These are phyloP conservation scores for Cytospora piceicola DNA, from an alignment of 2,329 filamentous ascomycete genomes.

Conservation along the genomic window DNA sequence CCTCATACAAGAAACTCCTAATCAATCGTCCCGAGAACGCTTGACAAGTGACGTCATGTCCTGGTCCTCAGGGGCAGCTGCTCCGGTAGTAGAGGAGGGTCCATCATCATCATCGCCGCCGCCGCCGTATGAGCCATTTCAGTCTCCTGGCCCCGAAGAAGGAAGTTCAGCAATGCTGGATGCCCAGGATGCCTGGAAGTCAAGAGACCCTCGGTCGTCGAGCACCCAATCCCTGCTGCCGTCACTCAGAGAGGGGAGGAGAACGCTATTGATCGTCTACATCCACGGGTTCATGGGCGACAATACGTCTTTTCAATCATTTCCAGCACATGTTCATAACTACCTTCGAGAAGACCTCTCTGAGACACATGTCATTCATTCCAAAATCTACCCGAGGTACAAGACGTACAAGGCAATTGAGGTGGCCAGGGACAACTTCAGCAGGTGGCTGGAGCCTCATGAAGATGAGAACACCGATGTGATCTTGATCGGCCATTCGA, in stretches of 20 bases:
- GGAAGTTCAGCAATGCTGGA: conserved; percentile 3
- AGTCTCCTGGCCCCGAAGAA: conserved; percentile 14
- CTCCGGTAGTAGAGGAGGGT: conserved; percentile 1
- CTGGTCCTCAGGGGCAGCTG: conserved; percentile 10
- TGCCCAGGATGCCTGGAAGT: conserved; percentile 30
- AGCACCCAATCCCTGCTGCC: conserved; percentile 51
- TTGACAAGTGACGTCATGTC: conserved; percentile 28
- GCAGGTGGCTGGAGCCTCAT: conserved; percentile 78
- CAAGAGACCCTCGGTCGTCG: conserved; percentile 51
- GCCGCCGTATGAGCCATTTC: conserved; percentile 25
- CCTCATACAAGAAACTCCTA: neutral
- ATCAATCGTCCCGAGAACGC: neutral
- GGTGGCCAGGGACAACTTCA: conserved; percentile 81
- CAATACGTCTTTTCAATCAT: conserved; percentile 77
- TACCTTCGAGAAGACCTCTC: conserved; percentile 68
- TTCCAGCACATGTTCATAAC: conserved; percentile 85
- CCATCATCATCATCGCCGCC: conserved; percentile 21
- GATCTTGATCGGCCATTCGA: conserved; percentile 83
- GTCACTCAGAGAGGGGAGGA: conserved; percentile 45
- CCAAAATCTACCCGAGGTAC: conserved; percentile 83
- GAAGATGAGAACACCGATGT: conserved; percentile 76
- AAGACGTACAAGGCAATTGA: conserved; percentile 74
- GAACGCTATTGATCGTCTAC: conserved; percentile 69
- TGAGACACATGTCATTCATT: conserved; percentile 79
- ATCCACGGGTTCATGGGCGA: conserved; percentile 37